Evolutionary conservation across 306 rosid genomes (phyloP).

Genomic region (Citrullus amarus): DNA sequence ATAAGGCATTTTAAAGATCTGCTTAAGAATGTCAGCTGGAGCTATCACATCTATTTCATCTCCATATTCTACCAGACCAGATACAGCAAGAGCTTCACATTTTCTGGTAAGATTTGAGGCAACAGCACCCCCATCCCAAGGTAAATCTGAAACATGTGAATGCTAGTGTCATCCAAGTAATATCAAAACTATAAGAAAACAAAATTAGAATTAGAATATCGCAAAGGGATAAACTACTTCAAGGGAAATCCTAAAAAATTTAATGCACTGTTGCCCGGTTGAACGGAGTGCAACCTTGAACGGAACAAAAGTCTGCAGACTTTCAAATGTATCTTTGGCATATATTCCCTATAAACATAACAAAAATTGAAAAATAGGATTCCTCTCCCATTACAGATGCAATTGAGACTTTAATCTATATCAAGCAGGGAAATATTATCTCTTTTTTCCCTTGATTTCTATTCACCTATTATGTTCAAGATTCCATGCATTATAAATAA

Average conservation of each 20-base stretch:
- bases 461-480: not conserved
- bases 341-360: not conserved
- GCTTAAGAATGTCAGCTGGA: constrained; percentile 88
- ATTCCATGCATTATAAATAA: not conserved
- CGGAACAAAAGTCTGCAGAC: not conserved
- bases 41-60: constrained; percentile 94
- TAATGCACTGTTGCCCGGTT: not conserved
- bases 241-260: not conserved
- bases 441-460: not conserved
- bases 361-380: not conserved
- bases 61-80: constrained; percentile 87
- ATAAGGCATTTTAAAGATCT: constrained; percentile 91
- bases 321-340: not conserved
- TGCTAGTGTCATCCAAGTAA: constrained; percentile 8
- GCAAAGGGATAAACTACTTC: not conserved
- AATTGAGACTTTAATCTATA: not conserved
- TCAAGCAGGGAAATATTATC: not conserved
- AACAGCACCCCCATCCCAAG: constrained; percentile 64
- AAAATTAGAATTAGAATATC: not conserved
- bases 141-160: constrained; percentile 41
- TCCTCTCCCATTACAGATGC: not conserved
- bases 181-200: constrained; percentile 11
- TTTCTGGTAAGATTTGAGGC: constrained; percentile 74
- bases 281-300: not conserved
- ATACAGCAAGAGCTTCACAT: constrained; percentile 81